Base-by-base conservation (phyloP, 768 basidiomycete species). In the Rhizopogon roseolus region DNA sequence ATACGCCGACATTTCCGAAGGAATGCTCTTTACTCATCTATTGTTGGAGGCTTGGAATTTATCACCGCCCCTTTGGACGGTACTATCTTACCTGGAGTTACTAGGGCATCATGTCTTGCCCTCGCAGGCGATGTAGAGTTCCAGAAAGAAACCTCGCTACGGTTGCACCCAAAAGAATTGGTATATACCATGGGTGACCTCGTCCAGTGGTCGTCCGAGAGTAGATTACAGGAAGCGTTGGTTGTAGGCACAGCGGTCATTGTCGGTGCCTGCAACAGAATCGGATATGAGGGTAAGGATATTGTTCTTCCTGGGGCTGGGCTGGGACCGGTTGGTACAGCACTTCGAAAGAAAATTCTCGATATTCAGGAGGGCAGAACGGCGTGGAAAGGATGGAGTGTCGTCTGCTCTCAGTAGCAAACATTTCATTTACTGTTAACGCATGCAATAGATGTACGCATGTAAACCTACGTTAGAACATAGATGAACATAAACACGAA, bases 21-120 rank as follows among this genome's bases (percentile, higher is more conserved):
- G 38, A 5, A 22, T 29, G 36, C 11, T 17, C 22, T 48, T 5
- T 16, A 13, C 11, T 22, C 4, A 39, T 46, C n/a, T 38, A 11
- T 43, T n/a, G n/a, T 8, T 37, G 36, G 60, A 90, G 86, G 74
- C n/a, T 67, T 82, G 54, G 93, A 98, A 66, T 77, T 97, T 50
- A 77, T 92, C 57, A 97, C 96, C 1, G 90, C 94, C 2, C 88
- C 92, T 13, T 73, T 97, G 55, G 92, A 90, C 65, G 93, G 94
- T 48, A 88, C 90, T 71, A 92, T 98, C 62, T 81, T 98, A 2
- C 93, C 94, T 2, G 93, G 95, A 42, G 84, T 98, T 25, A 97
- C 94, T 6, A 85, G 94, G 57, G 88, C 89, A 62, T 93, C 91
- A 27, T 84, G 90, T 41, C 79, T 97, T 38, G 62, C 76, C 0